These are phyloP conservation scores for Phytophthora nicotianae DNA, from an alignment of 352 stramenopile genomes.

Conservation along the genomic window DNA sequence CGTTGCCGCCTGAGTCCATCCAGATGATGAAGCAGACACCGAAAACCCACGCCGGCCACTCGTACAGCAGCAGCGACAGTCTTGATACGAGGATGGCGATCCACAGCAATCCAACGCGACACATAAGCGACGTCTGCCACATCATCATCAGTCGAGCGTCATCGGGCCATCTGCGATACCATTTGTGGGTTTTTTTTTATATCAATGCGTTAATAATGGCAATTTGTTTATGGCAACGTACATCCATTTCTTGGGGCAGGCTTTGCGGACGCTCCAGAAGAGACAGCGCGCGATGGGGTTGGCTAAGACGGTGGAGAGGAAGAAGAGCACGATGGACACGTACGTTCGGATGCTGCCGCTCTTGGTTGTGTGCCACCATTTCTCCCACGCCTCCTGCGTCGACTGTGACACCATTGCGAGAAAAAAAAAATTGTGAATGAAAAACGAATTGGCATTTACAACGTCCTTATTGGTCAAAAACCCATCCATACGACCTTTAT, in stretches of 20 bases:
- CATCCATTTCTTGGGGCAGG: conserved; percentile 62
- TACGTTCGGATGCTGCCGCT: conserved; percentile 59
- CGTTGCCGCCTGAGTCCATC: conserved; percentile 68
- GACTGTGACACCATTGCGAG: conserved; percentile 46
- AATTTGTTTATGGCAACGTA: conserved; percentile 26
- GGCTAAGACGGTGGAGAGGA: conserved; percentile 74
- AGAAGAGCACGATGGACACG: conserved; percentile 76
- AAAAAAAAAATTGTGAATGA: conserved; percentile 20
- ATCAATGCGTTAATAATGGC: background rate
- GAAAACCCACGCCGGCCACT: conserved; percentile 77
- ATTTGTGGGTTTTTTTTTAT: background rate
- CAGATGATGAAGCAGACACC: conserved; percentile 77
- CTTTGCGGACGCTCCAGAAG: conserved; percentile 69
- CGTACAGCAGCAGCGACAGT: conserved; percentile 62
- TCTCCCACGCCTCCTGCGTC: conserved; percentile 53
- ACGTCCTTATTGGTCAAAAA: conserved; percentile 34
- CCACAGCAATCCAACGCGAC: conserved; percentile 68
- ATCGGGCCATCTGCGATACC: conserved; percentile 59
- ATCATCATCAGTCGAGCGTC: conserved; percentile 68
- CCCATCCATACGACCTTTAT: conserved; percentile 12
- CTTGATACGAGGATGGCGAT: conserved; percentile 65
- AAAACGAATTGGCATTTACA: conserved; percentile 17
- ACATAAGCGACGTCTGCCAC: conserved; percentile 78
- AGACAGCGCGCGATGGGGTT: conserved; percentile 68
- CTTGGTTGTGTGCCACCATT: conserved; percentile 65